Base-by-base conservation (phyloP, 352 stramenopile genomes). In the Pythium phragmiticola region DNA sequence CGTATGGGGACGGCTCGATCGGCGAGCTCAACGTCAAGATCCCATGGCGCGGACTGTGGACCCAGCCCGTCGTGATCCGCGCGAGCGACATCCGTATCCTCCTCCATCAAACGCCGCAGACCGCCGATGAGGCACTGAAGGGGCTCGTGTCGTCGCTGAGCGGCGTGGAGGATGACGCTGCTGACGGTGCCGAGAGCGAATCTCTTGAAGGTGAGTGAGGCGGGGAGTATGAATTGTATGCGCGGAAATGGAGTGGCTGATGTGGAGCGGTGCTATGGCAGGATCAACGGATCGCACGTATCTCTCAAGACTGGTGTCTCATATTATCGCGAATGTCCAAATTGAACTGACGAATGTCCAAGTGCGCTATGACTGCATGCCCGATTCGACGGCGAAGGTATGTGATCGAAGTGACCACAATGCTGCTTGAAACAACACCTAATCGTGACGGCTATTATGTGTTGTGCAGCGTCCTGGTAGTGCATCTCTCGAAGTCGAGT, bases 291-390 rank as follows among this genome's bases (percentile, higher is more conserved):
- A 93, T 63, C 76, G 85, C 45, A 92, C 87, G 34, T 95, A 95
- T 68, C 63, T 95, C 13, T 94, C 85, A 33, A 75, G 81, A 54
- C 50, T 95, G 50, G 83, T 95, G 26, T 81, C 84, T 13, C 84
- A 92, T 59, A 92, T 95, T 59, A 89, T 95, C 59, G 73, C 80
- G 46, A 95, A 95, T 65, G 82, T 95, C 12, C 85, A 95, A 61
- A 90, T 95, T 33, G 87, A 95, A 57, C 66, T 94, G 23, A 75
- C 75, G 39, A 82, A 94, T 58, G 82, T 95, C 33, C 76, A 93
- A 70, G 65, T 95, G 36, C 85, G 84, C 43, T 95, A 94, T 56
- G 85, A 95, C 64, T 95, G 87, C 66, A 72, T 77, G 23, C 60
- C 72, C 16, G 84, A 78, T 58, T 88, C 82, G 11, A 63, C 78